These are phyloP conservation scores for Drechmeria coniospora DNA, from an alignment of 2,329 filamentous ascomycete species.

Conservation along the genomic window DNA sequence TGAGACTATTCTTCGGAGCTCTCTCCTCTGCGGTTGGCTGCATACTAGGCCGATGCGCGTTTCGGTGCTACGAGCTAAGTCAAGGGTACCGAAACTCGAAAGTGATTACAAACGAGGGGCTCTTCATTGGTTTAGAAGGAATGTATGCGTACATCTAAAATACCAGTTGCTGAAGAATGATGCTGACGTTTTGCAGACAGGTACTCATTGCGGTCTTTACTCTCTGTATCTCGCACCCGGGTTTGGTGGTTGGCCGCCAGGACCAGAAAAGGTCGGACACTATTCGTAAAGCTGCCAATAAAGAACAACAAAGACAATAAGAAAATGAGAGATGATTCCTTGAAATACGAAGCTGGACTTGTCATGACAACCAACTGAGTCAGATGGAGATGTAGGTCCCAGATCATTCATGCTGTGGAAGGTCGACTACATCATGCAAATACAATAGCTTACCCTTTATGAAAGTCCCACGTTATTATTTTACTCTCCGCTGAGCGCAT, in stretches of 20 bases:
- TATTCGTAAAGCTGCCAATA: too few species aligned
- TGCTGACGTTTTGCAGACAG: slow-evolving; percentile 12
- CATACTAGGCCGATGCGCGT: slow-evolving; percentile 46
- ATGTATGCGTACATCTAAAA: slow-evolving; percentile 15
- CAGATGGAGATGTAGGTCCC: too few species aligned
- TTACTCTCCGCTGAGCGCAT: too few species aligned
- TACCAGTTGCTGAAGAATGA: background rate
- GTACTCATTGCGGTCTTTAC: slow-evolving; percentile 19
- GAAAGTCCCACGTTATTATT: too few species aligned
- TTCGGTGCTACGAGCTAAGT: slow-evolving; percentile 48
- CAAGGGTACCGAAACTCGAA: slow-evolving; percentile 40
- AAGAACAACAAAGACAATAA: too few species aligned
- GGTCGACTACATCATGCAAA: too few species aligned
- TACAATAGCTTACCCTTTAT: too few species aligned
- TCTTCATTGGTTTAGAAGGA: slow-evolving; percentile 41
- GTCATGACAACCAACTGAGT: too few species aligned
- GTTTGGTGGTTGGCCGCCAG: slow-evolving; percentile 6
- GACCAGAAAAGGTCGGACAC: too few species aligned
- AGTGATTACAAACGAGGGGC: slow-evolving; percentile 32
- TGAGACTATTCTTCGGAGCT: slow-evolving; percentile 32
- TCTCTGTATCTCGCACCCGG: slow-evolving; percentile 23
- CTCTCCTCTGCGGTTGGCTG: slow-evolving; percentile 37
- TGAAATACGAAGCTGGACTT: too few species aligned
- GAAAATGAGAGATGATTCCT: too few species aligned
- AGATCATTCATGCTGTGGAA: too few species aligned